Conservation (phyloP, 768 basidiomycete species). For the Termitomyces eurrhizus region DNA sequence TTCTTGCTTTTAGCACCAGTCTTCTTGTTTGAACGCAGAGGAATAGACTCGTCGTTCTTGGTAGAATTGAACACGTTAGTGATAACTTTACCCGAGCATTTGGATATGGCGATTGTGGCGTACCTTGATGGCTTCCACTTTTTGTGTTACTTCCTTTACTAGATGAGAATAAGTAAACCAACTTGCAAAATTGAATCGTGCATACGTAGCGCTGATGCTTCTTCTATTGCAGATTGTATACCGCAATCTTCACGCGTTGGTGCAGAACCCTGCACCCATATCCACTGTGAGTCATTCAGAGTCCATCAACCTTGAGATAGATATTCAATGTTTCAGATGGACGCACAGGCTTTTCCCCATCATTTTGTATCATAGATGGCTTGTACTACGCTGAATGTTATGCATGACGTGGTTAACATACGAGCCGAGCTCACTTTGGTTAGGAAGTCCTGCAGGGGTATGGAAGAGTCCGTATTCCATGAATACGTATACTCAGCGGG, state of each 20-base stretch:
- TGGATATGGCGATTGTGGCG: conserved; percentile 3
- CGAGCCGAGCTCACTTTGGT: conserved; percentile 38
- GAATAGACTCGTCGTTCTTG: conserved; percentile 64
- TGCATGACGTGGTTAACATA: not conserved
- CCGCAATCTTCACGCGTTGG: conserved; percentile 20
- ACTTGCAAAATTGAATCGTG: not conserved
- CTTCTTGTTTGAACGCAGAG: conserved; percentile 65
- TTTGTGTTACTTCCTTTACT: conserved; percentile 59
- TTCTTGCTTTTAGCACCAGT: conserved; percentile 72
- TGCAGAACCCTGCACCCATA: conserved; percentile 47
- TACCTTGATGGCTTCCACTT: conserved; percentile 61
- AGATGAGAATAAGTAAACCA: not conserved
- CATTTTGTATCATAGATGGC: conserved; percentile 76
- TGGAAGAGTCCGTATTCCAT: conserved; percentile 42
- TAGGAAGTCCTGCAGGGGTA: conserved; percentile 49
- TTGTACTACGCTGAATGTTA: conserved; percentile 43
- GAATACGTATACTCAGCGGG: conserved; percentile 43
- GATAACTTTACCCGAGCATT: not conserved
- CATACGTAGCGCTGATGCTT: conserved; percentile 44
- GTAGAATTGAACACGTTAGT: not conserved
- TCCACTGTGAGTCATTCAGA: conserved; percentile 45
- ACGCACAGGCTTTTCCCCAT: conserved; percentile 70
- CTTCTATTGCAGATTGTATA: conserved; percentile 33
- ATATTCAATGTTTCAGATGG: not conserved
- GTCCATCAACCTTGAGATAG: not conserved